Conservation (phyloP, 176 grass and related monocot genomes). For the Metroxylon sagu region DNA sequence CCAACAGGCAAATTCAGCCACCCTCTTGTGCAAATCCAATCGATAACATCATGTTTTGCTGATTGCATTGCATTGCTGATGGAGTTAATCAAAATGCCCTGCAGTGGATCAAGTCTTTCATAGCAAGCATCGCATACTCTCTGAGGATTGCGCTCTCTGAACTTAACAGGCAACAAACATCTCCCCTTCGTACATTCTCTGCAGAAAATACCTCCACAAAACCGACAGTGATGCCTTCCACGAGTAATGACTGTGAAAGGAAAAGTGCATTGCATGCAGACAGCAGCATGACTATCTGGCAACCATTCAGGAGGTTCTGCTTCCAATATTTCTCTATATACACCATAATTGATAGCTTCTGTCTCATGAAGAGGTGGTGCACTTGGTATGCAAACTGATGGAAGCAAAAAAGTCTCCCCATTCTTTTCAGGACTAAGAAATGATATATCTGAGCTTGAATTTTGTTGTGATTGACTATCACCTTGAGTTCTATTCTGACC, state of each 20-base stretch:
- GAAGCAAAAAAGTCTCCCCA: slow-evolving; percentile 59
- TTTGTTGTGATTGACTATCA: slow-evolving; percentile 23
- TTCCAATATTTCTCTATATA: slow-evolving; percentile 49
- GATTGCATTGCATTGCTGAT: slow-evolving; percentile 68
- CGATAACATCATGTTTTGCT: slow-evolving; percentile 82
- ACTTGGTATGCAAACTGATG: slow-evolving; percentile 67
- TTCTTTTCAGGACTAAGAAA: slow-evolving; percentile 51
- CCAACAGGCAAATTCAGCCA: slow-evolving; percentile 93
- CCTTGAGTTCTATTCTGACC: slow-evolving; percentile 20
- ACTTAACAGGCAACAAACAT: slow-evolving; percentile 71
- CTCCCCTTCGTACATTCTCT: slow-evolving; percentile 58
- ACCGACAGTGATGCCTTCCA: slow-evolving; percentile 86
- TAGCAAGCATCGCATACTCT: slow-evolving; percentile 91
- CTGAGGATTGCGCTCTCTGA: slow-evolving; percentile 58
- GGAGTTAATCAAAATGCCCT: slow-evolving; percentile 61
- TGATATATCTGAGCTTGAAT: slow-evolving; percentile 43
- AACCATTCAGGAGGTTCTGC: slow-evolving; percentile 83
- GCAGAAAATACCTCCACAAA: slow-evolving; percentile 84
- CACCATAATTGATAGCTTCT: slow-evolving; percentile 44
- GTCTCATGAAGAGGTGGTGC: slow-evolving; percentile 56
- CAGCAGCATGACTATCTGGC: slow-evolving; percentile 55
- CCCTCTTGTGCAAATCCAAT: slow-evolving; percentile 81
- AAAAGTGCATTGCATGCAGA: slow-evolving; percentile 81
- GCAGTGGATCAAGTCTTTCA: slow-evolving; percentile 76
- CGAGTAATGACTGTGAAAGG: slow-evolving; percentile 55